phyloP scores from a whole-genome alignment of 2,329 filamentous ascomycete species.

The Calonectria pseudoturangicola region DNA sequence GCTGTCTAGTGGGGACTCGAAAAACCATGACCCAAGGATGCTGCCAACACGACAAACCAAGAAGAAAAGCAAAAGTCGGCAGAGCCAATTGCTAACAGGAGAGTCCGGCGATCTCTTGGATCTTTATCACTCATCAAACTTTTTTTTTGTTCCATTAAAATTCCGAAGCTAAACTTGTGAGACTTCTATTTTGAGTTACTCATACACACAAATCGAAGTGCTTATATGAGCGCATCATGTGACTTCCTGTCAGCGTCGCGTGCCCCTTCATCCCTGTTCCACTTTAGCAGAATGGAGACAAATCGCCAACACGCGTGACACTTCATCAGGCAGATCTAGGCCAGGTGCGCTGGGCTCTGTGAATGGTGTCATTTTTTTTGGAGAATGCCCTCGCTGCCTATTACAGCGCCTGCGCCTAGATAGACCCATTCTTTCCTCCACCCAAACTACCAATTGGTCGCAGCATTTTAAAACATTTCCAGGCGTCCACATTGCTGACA shows the following conservation, averaged over 20 bases:
- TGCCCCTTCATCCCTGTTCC: constrained; percentile 32
- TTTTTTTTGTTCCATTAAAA: neutral
- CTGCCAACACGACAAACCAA: neutral
- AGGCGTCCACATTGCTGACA: constrained; percentile 4
- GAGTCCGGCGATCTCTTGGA: neutral
- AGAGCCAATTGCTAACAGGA: neutral
- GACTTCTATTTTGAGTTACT: neutral
- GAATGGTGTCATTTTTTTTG: constrained; percentile 37
- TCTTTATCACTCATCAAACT: neutral
- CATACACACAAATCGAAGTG: neutral
- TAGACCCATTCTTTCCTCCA: constrained; percentile 9
- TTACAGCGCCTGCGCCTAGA: constrained; percentile 1
- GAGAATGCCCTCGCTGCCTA: constrained; percentile 41
- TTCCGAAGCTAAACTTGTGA: neutral
- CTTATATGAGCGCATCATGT: constrained; percentile 52
- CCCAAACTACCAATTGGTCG: neutral
- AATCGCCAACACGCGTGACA: constrained; percentile 19
- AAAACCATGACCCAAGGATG: constrained; percentile 17
- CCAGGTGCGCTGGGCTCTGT: neutral
- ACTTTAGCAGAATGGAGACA: constrained; percentile 29
- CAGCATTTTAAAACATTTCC: constrained; percentile 3
- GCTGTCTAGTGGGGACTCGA: constrained; percentile 4
- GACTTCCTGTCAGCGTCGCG: constrained; percentile 58
- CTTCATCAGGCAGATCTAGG: constrained; percentile 19
- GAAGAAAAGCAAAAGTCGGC: constrained; percentile 9